Evolutionary conservation across 1,284 basidiomycete genomes (phyloP).

Genomic region (Chalciporus sp.): DNA sequence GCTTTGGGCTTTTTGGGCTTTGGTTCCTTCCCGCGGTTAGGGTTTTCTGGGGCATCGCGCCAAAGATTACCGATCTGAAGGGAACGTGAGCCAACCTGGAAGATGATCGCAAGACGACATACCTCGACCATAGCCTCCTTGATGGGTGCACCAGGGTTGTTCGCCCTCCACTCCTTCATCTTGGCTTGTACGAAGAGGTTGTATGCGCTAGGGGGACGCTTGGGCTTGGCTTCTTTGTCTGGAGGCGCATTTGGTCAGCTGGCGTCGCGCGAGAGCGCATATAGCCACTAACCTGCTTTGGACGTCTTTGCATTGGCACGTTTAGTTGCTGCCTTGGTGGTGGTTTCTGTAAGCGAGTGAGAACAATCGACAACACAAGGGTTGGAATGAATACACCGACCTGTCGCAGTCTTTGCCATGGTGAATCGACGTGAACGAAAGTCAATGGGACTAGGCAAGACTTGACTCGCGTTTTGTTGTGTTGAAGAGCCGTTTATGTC

Average conservation of each 20-base stretch:
- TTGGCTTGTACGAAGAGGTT: constrained; percentile 55
- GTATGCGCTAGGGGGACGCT: constrained; percentile 56
- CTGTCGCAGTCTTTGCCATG: constrained; percentile 41
- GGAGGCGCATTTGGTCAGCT: not conserved
- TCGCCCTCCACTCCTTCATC: constrained; percentile 55
- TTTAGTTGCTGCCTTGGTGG: constrained; percentile 55
- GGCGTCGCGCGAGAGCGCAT: not conserved
- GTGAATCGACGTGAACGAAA: not conserved
- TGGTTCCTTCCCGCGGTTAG: constrained; percentile 53
- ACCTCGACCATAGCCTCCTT: constrained; percentile 59
- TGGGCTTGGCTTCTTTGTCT: constrained; percentile 48
- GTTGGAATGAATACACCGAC: constrained; percentile 20
- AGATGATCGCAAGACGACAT: constrained; percentile 21
- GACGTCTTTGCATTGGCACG: constrained; percentile 45
- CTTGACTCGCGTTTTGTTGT: not conserved
- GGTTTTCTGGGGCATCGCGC: constrained; percentile 60
- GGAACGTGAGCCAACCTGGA: constrained; percentile 12
- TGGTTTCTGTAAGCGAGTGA: constrained; percentile 39
- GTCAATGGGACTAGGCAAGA: too few species aligned
- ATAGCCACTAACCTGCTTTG: constrained; percentile 27
- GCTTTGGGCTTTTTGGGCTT: constrained; percentile 44
- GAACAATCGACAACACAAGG: not conserved
- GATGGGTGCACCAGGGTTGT: constrained; percentile 47
- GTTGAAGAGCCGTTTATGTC: constrained; percentile 29
- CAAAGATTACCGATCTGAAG: constrained; percentile 54